These are phyloP conservation scores for Glonium stellatum DNA, from an alignment of 495 filamentous ascomycete species.

Conservation along the genomic window DNA sequence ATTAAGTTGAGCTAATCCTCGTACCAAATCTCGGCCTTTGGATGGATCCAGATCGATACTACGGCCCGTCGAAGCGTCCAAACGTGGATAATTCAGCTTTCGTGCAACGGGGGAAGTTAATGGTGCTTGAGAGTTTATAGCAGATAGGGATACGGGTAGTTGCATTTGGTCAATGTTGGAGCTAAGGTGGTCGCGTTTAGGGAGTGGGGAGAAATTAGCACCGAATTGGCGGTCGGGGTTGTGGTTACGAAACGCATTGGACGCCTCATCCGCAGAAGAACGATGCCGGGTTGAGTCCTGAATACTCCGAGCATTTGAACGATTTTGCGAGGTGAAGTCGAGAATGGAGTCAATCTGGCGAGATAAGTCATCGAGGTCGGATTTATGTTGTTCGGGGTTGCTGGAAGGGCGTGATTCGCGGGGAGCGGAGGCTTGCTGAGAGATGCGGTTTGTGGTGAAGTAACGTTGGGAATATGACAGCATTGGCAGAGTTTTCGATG, in stretches of 20 bases:
- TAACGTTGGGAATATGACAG: background rate
- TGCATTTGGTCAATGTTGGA: conserved; percentile 6
- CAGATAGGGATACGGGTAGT: conserved; percentile 2
- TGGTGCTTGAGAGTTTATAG: background rate
- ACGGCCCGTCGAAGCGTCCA: conserved; percentile 44
- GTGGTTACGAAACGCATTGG: background rate
- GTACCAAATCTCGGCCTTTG: conserved; percentile 45
- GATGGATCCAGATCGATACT: conserved; percentile 45
- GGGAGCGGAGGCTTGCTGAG: conserved; percentile 5
- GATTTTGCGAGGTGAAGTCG: background rate
- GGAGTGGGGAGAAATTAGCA: background rate
- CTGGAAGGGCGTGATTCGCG: background rate
- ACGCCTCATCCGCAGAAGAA: too few relatives aligned
- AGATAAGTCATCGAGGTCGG: background rate
- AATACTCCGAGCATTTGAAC: too few relatives aligned
- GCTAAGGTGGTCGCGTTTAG: background rate
- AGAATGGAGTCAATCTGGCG: background rate
- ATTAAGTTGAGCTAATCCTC: conserved; percentile 48
- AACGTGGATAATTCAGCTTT: conserved; percentile 26
- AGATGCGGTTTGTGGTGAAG: conserved; percentile 9
- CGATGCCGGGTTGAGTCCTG: too few relatives aligned
- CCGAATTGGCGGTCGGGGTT: background rate
- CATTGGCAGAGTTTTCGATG: too few relatives aligned
- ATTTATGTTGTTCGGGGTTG: background rate
- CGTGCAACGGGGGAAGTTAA: conserved; percentile 10